phyloP scores from a whole-genome alignment of 1,284 basidiomycete species.

The Cystobasidiaceae sp. region DNA sequence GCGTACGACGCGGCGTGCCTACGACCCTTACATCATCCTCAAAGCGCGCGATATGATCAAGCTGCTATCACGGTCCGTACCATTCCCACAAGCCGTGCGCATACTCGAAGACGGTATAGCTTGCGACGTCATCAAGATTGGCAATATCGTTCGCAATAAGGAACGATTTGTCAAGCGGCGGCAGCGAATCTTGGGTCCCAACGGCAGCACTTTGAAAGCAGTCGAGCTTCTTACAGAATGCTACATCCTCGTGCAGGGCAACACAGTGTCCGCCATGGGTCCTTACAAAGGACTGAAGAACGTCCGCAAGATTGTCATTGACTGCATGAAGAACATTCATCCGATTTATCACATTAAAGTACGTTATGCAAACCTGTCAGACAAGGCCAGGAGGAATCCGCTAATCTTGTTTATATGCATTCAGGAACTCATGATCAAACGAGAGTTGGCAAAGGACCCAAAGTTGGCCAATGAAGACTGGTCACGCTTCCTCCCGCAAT shows the following conservation, averaged over 20 bases:
- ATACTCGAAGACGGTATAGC: slow-evolving; percentile 84
- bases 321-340: slow-evolving; percentile 99
- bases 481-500: slow-evolving; percentile 96
- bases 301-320: slow-evolving; percentile 86
- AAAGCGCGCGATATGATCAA: slow-evolving; percentile 96
- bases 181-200: slow-evolving; percentile 94
- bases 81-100: slow-evolving; percentile 74
- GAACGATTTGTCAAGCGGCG: slow-evolving; percentile 94
- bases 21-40: slow-evolving; percentile 90
- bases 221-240: slow-evolving; percentile 95
- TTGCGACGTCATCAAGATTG: slow-evolving; percentile 98
- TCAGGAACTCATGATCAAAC: slow-evolving; percentile 96
- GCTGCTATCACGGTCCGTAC: slow-evolving; percentile 85
- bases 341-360: slow-evolving; percentile 99
- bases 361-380: slow-evolving; percentile 34
- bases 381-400: slow-evolving; percentile 33
- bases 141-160: slow-evolving; percentile 88
- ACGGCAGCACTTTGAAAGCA: slow-evolving; percentile 94
- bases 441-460: slow-evolving; percentile 96
- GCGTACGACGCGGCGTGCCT: slow-evolving; percentile 92
- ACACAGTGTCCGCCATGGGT: slow-evolving; percentile 96
- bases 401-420: slow-evolving; percentile 21
- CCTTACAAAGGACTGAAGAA: slow-evolving; percentile 92
- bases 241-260: slow-evolving; percentile 97
- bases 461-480: slow-evolving; percentile 90